Conservation (phyloP, 2,329 filamentous ascomycete genomes). For the Fusarium sp. region DNA sequence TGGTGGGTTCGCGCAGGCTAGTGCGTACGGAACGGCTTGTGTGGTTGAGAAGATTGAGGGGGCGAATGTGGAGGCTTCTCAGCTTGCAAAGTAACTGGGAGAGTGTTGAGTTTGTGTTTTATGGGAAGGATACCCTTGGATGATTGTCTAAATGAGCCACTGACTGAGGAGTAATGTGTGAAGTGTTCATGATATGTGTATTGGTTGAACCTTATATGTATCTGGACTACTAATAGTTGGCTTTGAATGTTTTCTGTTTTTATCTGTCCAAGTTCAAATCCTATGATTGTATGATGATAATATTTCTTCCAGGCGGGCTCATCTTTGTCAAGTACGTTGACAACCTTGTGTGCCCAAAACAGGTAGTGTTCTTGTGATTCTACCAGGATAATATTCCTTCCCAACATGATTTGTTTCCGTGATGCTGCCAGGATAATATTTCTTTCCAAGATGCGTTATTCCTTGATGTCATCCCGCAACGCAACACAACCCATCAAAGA, state of each 20-base stretch:
- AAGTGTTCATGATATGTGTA: neutral
- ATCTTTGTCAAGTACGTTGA: too few species aligned
- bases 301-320: too few species aligned
- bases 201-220: neutral
- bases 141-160: neutral
- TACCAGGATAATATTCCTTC: neutral
- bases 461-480: neutral
- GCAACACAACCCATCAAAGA: too few species aligned
- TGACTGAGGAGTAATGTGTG: neutral
- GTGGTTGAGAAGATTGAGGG: slow-evolving; percentile 67
- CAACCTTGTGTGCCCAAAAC: too few species aligned
- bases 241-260: neutral
- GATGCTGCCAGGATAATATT: neutral
- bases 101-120: neutral
- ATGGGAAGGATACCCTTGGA: neutral
- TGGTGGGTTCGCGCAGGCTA: slow-evolving; percentile 68
- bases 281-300: neutral
- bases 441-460: neutral
- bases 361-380: neutral
- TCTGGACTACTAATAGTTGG: neutral
- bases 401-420: neutral
- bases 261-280: neutral
- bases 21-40: slow-evolving; percentile 70
- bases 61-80: slow-evolving; percentile 38
- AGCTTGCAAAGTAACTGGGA: slow-evolving; percentile 31